Base-by-base conservation (phyloP, 495 filamentous ascomycete genomes). In the Penicillium arizonense region DNA sequence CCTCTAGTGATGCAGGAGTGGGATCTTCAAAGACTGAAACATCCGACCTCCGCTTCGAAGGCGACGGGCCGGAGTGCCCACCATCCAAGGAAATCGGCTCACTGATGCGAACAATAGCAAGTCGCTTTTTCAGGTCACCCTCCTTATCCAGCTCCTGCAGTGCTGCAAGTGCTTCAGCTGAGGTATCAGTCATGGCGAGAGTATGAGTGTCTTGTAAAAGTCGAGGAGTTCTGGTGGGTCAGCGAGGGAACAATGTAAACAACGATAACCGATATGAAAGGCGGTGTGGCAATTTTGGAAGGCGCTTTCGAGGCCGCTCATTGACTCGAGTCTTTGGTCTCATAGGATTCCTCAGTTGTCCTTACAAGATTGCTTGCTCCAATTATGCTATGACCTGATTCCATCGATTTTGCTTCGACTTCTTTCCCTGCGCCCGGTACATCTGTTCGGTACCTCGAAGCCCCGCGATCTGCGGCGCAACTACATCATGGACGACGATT, bases 1-100 rank as follows among this genome's bases (percentile, higher is more conserved):
- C 89, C 55, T 91, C 86, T 5, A 96, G 78, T 12, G 83, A 86
- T 8, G 86, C 82, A 1, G 90, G 88, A 13, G 86, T 89, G 0
- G 86, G 82, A 44, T 83, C 81, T 44, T 88, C 85, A 51, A 87
- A 64, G 5, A 64, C 13, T 0, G 88, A 91, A 26, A 83, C 79
- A 70, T 91, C 87, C 5, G 91, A 96, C 50, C 76, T 79, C 55
- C 86, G 78, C 42, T 79, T 81, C 8, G 74, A 66, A 5, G 72
- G 70, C 13, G 63, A 68, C 3, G 48, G 33, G 11, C 52, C 57
- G 2, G 56, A 44, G 10, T 61, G 58, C 30, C 71, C 63, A 41
- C 71, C 59, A 34, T 79, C 71, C 13, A 77, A 68, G 26, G 80
- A 83, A 44, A 90, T 85, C 41, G 86, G 85, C 58, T 92, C 89